phyloP scores from a whole-genome alignment of 495 filamentous ascomycete genomes.

The Podospora bellae-mahoneyi region DNA sequence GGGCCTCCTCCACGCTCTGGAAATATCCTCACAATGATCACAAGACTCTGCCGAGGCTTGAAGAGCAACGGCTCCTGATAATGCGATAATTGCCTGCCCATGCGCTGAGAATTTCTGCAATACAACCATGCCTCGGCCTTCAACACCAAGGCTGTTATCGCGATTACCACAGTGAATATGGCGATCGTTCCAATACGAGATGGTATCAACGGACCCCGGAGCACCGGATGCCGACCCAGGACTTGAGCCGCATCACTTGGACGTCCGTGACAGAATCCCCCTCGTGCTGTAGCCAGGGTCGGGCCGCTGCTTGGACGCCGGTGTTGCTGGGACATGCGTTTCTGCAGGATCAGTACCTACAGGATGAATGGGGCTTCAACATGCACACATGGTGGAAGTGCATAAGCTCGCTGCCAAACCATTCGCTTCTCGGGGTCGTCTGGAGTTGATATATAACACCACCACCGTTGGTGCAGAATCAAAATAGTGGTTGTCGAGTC shows the following conservation, averaged over 20 bases:
- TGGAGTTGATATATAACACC: not conserved
- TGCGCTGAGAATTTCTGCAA: not conserved
- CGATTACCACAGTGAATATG: not conserved
- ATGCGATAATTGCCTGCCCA: not conserved
- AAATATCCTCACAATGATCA: not conserved
- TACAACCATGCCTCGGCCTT: not conserved
- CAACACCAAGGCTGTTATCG: not conserved
- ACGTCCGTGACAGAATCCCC: not conserved
- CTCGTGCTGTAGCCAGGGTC: not conserved
- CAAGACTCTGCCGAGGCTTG: not conserved
- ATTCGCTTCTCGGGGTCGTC: not conserved
- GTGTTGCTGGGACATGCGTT: no score
- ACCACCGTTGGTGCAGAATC: not conserved
- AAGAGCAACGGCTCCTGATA: not conserved
- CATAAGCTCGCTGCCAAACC: not conserved
- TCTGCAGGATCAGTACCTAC: not conserved
- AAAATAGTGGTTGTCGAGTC: not conserved
- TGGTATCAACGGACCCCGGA: not conserved
- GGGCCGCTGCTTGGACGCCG: no score
- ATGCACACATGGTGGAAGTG: not conserved
- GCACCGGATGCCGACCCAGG: not conserved
- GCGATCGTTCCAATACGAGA: not conserved
- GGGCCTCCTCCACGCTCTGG: not conserved
- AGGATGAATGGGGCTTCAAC: not conserved
- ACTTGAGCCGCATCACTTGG: not conserved